Conservation (phyloP, 768 basidiomycete genomes). For the Russula olivacea region DNA sequence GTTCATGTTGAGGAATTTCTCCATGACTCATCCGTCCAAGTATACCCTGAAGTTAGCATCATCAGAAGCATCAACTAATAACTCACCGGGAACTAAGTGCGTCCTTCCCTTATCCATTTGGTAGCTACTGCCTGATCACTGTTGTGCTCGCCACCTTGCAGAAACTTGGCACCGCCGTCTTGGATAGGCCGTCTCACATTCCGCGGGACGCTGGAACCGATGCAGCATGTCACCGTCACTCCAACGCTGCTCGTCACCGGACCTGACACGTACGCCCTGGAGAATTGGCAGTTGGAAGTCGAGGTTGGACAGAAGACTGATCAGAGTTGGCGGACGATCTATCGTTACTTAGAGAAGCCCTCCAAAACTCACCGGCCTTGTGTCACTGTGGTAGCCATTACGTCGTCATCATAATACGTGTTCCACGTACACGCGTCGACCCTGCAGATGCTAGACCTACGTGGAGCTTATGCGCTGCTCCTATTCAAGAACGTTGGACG, state of each 20-base stretch:
- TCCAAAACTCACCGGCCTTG: conserved; percentile 29
- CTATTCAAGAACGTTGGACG: neutral
- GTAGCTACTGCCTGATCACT: neutral
- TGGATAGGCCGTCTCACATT: conserved; percentile 66
- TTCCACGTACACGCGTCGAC: neutral
- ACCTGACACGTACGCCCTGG: conserved; percentile 60
- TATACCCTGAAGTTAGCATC: conserved; percentile 49
- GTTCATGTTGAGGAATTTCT: conserved; percentile 66
- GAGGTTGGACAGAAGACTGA: conserved; percentile 44
- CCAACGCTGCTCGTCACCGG: conserved; percentile 54
- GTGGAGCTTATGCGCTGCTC: neutral
- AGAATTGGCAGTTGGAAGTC: conserved; percentile 65
- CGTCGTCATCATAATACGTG: neutral
- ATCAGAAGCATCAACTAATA: conserved; percentile 25
- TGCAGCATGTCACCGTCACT: conserved; percentile 38
- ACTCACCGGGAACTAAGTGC: conserved; percentile 26
- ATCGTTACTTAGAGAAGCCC: conserved; percentile 39
- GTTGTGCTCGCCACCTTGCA: conserved; percentile 23
- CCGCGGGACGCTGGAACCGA: conserved; percentile 52
- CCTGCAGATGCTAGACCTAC: neutral
- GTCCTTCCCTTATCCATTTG: neutral
- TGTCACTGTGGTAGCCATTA: conserved; percentile 33
- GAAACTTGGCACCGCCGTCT: conserved; percentile 43
- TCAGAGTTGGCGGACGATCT: conserved; percentile 34
- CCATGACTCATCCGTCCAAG: conserved; percentile 52